Evolutionary conservation across 2,329 filamentous ascomycete genomes (phyloP), one percentile per base, ranked within the genome.

Genomic region (Incumbomyces delicatus): DNA sequence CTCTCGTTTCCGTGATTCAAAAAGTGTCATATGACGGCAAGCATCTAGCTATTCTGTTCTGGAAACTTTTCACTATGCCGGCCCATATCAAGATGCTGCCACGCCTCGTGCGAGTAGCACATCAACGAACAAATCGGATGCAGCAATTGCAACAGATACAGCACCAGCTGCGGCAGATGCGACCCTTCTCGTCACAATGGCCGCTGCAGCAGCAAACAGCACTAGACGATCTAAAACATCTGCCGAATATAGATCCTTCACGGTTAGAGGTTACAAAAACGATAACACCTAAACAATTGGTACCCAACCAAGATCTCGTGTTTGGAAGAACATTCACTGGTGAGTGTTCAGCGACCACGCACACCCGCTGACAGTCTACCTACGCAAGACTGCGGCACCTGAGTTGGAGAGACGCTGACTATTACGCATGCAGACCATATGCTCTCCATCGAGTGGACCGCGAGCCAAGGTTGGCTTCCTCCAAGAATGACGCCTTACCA

Each of bases 321-420:
- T 98, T 98, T 66, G 92, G 92, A 53, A 78, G 78, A 56, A 83
- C 81, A 41, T 98, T 98, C 67, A 95, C 92, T 60, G 88, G 87
- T 89, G 70, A 48, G 65, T 29, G 46, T 37, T 49, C 40, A 33
- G 16, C 6, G 38, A 41, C 31, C 7, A 12, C 32, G 20, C 8
- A 4, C 4, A 27, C 22, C 8, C 22, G 22, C 22, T 8, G 22
- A 27, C 22, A 4, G 22, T 27, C 22, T 27, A 27, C 22, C 22
- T 27, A 8, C 8, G 22, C 14, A 8, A 16, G 32, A 31, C 22
- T 40, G 16, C n/a, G 35, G 11, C 20, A 6, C 18, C 12, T 6
- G 5, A 10, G 29, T 10, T 7, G 16, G 12, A 16, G 6, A 14
- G 36, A 18, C 18, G 36, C 36, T 39, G 14, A 18, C 18, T 13